A percentile compares a stretch with the other conserved stretches of the same genome.
Evolutionary conservation across 176 grass and related monocot species (phyloP).

Genomic region (Miscanthus lutarioriparius): DNA sequence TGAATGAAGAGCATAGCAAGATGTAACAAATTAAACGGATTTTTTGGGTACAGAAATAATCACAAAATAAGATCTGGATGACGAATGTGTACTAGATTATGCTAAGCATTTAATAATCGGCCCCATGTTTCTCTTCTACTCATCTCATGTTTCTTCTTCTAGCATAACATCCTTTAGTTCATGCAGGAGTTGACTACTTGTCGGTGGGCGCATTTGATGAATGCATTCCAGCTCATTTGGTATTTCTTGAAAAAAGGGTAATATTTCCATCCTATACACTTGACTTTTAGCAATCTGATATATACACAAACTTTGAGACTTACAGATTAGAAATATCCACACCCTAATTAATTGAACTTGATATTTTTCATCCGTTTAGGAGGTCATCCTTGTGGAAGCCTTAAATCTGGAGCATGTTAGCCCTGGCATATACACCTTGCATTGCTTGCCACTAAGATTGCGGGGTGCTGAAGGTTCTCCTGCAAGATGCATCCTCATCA

Average conservation of each 20-base stretch:
- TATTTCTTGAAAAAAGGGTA: constrained; percentile 71
- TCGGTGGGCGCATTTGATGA: constrained; percentile 79
- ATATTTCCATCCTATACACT: background rate
- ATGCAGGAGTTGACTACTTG: constrained; percentile 71
- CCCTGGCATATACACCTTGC: constrained; percentile 47
- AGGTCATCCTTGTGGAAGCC: constrained; percentile 59
- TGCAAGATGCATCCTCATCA: constrained; percentile 64
- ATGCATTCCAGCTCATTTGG: constrained; percentile 72
- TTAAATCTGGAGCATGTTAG: constrained; percentile 53
- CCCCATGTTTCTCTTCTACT: background rate
- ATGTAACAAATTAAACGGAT: background rate
- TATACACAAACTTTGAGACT: background rate
- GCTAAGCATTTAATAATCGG: background rate
- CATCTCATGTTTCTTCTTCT: background rate
- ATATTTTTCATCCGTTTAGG: constrained; percentile 38
- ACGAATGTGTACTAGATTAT: background rate
- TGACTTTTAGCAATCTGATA: background rate
- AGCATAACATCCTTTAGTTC: background rate
- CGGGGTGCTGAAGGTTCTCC: constrained; percentile 62
- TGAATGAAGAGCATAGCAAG: background rate
- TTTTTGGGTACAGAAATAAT: background rate
- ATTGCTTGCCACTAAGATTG: constrained; percentile 68
- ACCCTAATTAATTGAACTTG: background rate
- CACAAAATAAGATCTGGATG: background rate
- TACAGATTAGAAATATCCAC: background rate